Evolutionary conservation across 441 rosid genomes (phyloP).

Genomic region (Arabidopsis lyrata): DNA sequence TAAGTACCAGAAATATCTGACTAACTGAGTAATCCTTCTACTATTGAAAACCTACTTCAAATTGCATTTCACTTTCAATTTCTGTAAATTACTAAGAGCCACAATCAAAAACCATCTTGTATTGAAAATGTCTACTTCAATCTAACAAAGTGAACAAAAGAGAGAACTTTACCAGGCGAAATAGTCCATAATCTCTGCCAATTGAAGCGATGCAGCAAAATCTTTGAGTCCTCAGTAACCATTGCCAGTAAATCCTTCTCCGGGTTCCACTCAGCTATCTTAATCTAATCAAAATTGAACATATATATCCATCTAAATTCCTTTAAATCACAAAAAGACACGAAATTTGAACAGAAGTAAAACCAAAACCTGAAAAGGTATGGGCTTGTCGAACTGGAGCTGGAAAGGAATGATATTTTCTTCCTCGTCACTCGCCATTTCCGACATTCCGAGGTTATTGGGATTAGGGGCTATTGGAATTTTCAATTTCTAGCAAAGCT

Average conservation of each 20-base stretch:
- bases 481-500: conserved; percentile 3
- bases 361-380: conserved; percentile 70
- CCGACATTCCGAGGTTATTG: conserved; percentile 16
- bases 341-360: conserved; percentile 3
- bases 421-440: conserved; percentile 73
- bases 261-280: conserved; percentile 91
- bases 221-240: conserved; percentile 87
- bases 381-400: conserved; percentile 84
- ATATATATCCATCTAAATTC: neutral
- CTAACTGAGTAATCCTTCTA: conserved; percentile 1
- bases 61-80: conserved; percentile 9
- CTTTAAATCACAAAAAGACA: neutral
- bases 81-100: neutral
- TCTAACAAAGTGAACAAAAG: neutral
- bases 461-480: conserved; percentile 1
- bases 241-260: conserved; percentile 91
- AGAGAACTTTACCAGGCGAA: conserved; percentile 63
- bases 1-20: conserved; percentile 3
- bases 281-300: conserved; percentile 49
- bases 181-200: conserved; percentile 93
- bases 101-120: neutral
- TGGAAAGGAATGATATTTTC: conserved; percentile 68
- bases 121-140: neutral
- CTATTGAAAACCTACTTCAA: conserved; percentile 7
- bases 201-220: conserved; percentile 86